Percentiles rank a stretch among this genome's conserved stretches.
phyloP scores from a whole-genome alignment of 2,329 filamentous ascomycete species.

The Rhinocladiella mackenziei region DNA sequence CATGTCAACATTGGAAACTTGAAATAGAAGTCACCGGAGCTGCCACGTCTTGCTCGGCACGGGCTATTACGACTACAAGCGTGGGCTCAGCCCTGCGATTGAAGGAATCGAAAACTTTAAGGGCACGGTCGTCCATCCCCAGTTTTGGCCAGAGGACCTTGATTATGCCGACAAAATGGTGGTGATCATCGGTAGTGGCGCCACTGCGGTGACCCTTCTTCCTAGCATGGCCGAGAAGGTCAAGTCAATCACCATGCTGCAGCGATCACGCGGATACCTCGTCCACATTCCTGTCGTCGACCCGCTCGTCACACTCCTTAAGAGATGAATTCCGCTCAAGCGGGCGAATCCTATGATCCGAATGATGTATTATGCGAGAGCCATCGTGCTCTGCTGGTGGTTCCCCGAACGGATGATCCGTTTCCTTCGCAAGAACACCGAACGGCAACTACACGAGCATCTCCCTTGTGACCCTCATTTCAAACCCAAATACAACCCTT shows the following conservation, averaged over 20 bases:
- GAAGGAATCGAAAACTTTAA: slow-evolving; percentile 64
- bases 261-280: slow-evolving; percentile 72
- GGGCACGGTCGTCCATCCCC: slow-evolving; percentile 63
- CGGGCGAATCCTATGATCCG: slow-evolving; percentile 24
- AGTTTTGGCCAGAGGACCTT: slow-evolving; percentile 70
- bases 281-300: slow-evolving; percentile 34
- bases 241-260: slow-evolving; percentile 69
- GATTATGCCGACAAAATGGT: slow-evolving; percentile 65
- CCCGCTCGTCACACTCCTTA: slow-evolving; percentile 19
- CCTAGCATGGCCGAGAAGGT: slow-evolving; percentile 65
- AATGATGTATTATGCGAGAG: no score
- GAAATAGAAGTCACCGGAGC: slow-evolving; percentile 28
- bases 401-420: slow-evolving; percentile 23
- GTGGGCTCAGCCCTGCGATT: slow-evolving; percentile 58
- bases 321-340: slow-evolving; percentile 20
- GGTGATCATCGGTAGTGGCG: slow-evolving; percentile 71
- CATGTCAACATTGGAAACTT: slow-evolving; percentile 42
- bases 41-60: slow-evolving; percentile 56
- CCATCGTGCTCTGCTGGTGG: slow-evolving; percentile 22
- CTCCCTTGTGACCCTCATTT: slow-evolving; percentile 55
- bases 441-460: slow-evolving; percentile 21
- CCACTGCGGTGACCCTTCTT: slow-evolving; percentile 73
- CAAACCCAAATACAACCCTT: slow-evolving; percentile 60
- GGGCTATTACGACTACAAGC: slow-evolving; percentile 71
- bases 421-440: slow-evolving; percentile 20